phyloP scores from a whole-genome alignment of 352 stramenopile species.

The Globisporangium ultimum region DNA sequence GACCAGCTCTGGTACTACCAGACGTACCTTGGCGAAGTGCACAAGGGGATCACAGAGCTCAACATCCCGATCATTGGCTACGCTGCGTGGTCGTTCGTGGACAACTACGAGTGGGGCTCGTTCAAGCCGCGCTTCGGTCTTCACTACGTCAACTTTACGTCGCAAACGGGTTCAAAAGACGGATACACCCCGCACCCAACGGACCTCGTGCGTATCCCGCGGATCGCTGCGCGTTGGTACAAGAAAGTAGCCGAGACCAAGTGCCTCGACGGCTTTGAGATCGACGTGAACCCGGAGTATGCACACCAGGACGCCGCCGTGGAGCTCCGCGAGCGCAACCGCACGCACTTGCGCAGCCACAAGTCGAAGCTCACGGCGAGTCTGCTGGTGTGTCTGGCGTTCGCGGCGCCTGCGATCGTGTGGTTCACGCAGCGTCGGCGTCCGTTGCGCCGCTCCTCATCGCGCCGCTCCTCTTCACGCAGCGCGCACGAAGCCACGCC shows the following conservation, averaged over 20 bases:
- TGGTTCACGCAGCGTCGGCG: constrained; percentile 16
- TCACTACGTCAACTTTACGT: constrained; percentile 48
- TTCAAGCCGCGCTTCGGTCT: constrained; percentile 50
- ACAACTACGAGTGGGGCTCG: constrained; percentile 95
- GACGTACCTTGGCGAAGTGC: constrained; percentile 40
- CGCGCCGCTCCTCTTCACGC: constrained; percentile 7
- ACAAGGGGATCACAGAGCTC: constrained; percentile 42
- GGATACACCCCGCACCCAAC: constrained; percentile 17
- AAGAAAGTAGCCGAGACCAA: constrained; percentile 26
- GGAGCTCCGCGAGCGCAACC: constrained; percentile 1
- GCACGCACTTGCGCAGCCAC: not conserved
- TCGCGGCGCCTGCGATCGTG: constrained; percentile 12
- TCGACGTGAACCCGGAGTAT: not conserved
- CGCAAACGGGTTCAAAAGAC: constrained; percentile 22
- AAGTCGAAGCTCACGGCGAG: constrained; percentile 1
- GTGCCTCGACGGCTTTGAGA: constrained; percentile 14
- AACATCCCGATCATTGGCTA: constrained; percentile 75
- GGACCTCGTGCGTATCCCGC: constrained; percentile 15
- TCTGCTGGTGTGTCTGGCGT: constrained; percentile 2
- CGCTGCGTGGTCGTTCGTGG: constrained; percentile 91
- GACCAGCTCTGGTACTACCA: constrained; percentile 54
- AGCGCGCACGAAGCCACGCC: constrained; percentile 11
- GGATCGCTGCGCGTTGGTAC: constrained; percentile 34
- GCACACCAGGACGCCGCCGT: not conserved
- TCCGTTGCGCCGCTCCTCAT: constrained; percentile 8